These are phyloP conservation scores for Cladosporium sphaerospermum DNA, from an alignment of 2,329 filamentous ascomycete species.

Conservation along the genomic window DNA sequence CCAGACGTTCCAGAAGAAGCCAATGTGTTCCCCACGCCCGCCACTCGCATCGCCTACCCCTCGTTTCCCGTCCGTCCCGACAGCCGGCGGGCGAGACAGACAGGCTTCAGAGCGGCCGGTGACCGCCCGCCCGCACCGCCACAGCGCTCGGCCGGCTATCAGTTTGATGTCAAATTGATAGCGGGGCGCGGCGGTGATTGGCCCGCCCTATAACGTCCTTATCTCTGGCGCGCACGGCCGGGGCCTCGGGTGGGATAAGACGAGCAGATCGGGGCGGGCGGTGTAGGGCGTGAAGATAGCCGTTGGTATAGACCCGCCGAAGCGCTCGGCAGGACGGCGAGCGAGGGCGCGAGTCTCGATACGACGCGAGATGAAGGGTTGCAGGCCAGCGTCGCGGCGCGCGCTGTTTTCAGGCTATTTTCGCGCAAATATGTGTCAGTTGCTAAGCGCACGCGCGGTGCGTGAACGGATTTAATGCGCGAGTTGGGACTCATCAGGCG, in stretches of 20 bases:
- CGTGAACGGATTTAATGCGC: too few species aligned
- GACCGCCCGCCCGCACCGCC: neutral
- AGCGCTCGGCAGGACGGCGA: too few species aligned
- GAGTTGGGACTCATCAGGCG: too few species aligned
- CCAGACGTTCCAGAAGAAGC: slow-evolving; percentile 1
- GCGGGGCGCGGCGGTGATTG: neutral
- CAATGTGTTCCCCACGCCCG: neutral
- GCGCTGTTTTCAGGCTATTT: too few species aligned
- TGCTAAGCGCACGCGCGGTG: too few species aligned
- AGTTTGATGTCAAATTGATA: neutral
- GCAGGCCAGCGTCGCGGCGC: too few species aligned
- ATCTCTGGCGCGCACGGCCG: slow-evolving; percentile 9
- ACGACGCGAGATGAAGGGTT: neutral
- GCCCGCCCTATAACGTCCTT: neutral
- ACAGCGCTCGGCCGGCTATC: neutral
- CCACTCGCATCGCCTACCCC: too few species aligned
- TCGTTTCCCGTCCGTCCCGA: neutral
- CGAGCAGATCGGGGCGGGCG: slow-evolving; percentile 1
- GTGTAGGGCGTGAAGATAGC: slow-evolving; percentile 9
- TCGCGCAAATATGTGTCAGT: too few species aligned
- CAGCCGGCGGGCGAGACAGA: neutral
- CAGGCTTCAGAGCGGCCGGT: too few species aligned
- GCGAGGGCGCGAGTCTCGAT: neutral
- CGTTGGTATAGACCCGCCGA: slow-evolving; percentile 4
- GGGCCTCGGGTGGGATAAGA: slow-evolving; percentile 1